phyloP scores from a whole-genome alignment of 1,284 basidiomycete species.

The Pulveroboletus sp. region DNA sequence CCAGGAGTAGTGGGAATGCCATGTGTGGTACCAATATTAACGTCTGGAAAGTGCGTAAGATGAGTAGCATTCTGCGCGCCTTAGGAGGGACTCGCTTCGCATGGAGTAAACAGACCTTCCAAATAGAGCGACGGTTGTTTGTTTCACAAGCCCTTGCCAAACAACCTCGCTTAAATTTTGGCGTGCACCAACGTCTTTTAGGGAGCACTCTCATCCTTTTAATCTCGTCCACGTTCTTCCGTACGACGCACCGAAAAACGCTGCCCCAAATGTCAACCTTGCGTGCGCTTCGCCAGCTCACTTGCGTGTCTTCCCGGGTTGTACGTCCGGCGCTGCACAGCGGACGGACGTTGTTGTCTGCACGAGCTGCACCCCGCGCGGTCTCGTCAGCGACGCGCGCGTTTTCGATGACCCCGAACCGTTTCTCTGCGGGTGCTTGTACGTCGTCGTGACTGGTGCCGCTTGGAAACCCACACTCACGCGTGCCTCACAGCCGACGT shows the following conservation, averaged over 20 bases:
- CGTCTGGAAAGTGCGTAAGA: too few relatives aligned
- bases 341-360: slow-evolving; percentile 20
- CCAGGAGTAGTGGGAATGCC: too few relatives aligned
- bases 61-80: too few relatives aligned
- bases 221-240: too few relatives aligned
- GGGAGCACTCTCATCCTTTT: neutral
- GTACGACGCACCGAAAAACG: slow-evolving; percentile 5
- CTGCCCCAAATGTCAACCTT: slow-evolving; percentile 42
- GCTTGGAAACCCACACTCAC: neutral
- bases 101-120: slow-evolving; percentile 14
- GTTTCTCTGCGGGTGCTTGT: slow-evolving; percentile 65
- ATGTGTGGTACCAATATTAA: too few relatives aligned
- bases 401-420: slow-evolving; percentile 57
- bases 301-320: slow-evolving; percentile 39
- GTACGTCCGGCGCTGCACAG: slow-evolving; percentile 35
- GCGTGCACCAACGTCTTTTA: neutral
- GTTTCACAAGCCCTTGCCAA: slow-evolving; percentile 36
- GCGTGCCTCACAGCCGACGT: slow-evolving; percentile 59
- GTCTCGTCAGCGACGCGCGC: slow-evolving; percentile 41
- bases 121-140: slow-evolving; percentile 31
- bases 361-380: slow-evolving; percentile 26
- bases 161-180: slow-evolving; percentile 36
- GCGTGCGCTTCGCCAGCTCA: slow-evolving; percentile 47
- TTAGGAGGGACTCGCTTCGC: too few relatives aligned
- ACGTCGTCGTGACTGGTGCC: slow-evolving; percentile 32